Evolutionary conservation across 1,284 basidiomycete genomes (phyloP).

Genomic region (Pascua sp.): DNA sequence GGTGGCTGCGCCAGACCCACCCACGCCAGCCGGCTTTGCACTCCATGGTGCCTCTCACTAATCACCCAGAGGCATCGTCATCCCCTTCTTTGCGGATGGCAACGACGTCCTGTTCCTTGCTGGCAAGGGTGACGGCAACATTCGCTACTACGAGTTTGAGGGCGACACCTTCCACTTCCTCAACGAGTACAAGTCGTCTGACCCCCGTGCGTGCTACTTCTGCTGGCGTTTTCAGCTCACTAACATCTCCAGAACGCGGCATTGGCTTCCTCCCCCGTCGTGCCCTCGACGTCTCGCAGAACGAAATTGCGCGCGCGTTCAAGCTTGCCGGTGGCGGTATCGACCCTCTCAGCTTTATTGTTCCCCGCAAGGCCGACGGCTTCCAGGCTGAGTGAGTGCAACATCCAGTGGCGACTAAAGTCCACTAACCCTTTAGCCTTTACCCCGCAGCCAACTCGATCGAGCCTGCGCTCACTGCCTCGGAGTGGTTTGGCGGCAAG

Average conservation of each 20-base stretch:
- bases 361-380: conserved; percentile 68
- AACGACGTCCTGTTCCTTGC: conserved; percentile 91
- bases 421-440: conserved; percentile 60
- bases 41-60: conserved; percentile 14
- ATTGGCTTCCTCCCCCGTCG: conserved; percentile 94
- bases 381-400: conserved; percentile 47
- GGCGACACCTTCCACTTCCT: conserved; percentile 75
- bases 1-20: no score
- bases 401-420: neutral
- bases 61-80: conserved; percentile 67
- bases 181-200: conserved; percentile 81
- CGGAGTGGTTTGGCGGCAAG: conserved; percentile 84
- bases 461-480: conserved; percentile 73
- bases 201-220: conserved; percentile 57
- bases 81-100: conserved; percentile 93
- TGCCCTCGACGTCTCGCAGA: conserved; percentile 78
- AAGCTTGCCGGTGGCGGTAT: conserved; percentile 74
- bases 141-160: conserved; percentile 94
- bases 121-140: conserved; percentile 78
- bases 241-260: conserved; percentile 64
- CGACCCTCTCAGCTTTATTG: conserved; percentile 89
- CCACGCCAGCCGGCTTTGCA: no score
- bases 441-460: conserved; percentile 83
- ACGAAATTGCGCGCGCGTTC: conserved; percentile 93
- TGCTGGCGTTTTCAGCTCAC: no score